Evolutionary conservation across 129 eudicot species (phyloP).

Genomic region (Tagetes erecta): DNA sequence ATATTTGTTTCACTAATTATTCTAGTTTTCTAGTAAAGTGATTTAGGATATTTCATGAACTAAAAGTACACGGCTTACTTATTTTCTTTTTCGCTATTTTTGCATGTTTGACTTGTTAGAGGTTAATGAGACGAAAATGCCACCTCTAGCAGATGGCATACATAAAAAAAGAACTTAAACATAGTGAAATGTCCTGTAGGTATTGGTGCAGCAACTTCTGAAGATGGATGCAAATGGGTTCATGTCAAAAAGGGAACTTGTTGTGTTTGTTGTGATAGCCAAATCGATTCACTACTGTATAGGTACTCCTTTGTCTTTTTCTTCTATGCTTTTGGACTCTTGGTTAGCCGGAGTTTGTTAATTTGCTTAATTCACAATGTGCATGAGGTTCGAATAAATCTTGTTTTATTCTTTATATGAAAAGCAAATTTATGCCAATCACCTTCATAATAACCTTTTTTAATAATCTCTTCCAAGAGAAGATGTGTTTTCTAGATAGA

Average conservation of each 20-base stretch:
- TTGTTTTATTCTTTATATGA: not conserved
- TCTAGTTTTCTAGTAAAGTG: not conserved
- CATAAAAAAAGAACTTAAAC: not conserved
- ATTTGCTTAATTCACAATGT: not conserved
- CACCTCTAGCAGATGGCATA: slow-evolving; percentile 6
- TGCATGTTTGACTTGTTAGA: not conserved
- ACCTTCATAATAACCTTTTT: no score
- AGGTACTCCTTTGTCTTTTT: slow-evolving; percentile 49
- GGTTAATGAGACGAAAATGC: not conserved
- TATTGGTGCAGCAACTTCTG: slow-evolving; percentile 68
- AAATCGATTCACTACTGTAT: slow-evolving; percentile 91
- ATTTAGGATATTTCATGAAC: not conserved
- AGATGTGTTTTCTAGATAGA: not conserved
- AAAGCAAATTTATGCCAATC: slow-evolving; percentile 4
- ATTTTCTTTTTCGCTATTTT: not conserved
- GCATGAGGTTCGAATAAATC: not conserved
- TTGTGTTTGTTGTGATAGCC: slow-evolving; percentile 93
- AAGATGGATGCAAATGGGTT: slow-evolving; percentile 84
- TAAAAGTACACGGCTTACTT: no score
- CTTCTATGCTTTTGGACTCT: slow-evolving; percentile 6
- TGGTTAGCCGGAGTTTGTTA: not conserved
- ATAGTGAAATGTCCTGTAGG: slow-evolving; percentile 36
- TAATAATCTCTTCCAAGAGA: not conserved
- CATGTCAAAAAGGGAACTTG: slow-evolving; percentile 89
- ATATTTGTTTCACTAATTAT: not conserved